These are phyloP conservation scores for Aegilops sharonensis DNA, from an alignment of 176 grass and related monocot species.

Conservation along the genomic window DNA sequence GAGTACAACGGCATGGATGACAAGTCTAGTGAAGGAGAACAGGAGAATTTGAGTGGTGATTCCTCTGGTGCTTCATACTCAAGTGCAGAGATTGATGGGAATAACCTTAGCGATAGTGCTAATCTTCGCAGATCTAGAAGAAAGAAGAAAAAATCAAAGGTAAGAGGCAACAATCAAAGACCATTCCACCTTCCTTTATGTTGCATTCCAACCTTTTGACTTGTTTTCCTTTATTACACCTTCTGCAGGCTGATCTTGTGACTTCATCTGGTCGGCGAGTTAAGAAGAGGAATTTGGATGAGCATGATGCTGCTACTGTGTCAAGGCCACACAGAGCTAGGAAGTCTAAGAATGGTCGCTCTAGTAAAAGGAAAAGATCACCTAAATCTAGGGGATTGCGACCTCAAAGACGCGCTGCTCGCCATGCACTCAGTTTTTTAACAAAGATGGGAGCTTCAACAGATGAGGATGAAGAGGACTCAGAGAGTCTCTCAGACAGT, in stretches of 20 bases:
- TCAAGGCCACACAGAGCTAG: slow-evolving; percentile 57
- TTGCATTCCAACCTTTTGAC: background rate
- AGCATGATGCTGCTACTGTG: slow-evolving; percentile 42
- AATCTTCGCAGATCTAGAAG: slow-evolving; percentile 69
- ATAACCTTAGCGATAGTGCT: slow-evolving; percentile 41
- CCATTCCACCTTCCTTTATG: slow-evolving; percentile 4
- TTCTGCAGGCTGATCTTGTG: slow-evolving; percentile 60
- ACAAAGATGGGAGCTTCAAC: slow-evolving; percentile 83
- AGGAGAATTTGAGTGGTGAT: slow-evolving; percentile 57
- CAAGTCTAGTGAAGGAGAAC: slow-evolving; percentile 64
- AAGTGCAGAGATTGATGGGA: slow-evolving; percentile 50
- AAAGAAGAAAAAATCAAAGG: slow-evolving; percentile 70
- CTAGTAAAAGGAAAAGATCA: slow-evolving; percentile 60
- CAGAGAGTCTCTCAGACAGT: slow-evolving; percentile 56
- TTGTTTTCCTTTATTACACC: slow-evolving; percentile 30
- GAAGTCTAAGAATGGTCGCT: slow-evolving; percentile 57
- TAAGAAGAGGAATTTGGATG: slow-evolving; percentile 77
- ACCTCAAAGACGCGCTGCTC: slow-evolving; percentile 81
- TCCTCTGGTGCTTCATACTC: slow-evolving; percentile 65
- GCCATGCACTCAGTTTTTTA: slow-evolving; percentile 75
- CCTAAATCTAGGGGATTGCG: slow-evolving; percentile 69
- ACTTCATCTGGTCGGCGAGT: slow-evolving; percentile 94
- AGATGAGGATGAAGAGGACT: slow-evolving; percentile 63
- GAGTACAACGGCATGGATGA: slow-evolving; percentile 95
- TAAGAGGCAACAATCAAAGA: slow-evolving; percentile 39